Base-by-base conservation (phyloP, 192 early-diverging fungal genomes). In the Podila verticillata region DNA sequence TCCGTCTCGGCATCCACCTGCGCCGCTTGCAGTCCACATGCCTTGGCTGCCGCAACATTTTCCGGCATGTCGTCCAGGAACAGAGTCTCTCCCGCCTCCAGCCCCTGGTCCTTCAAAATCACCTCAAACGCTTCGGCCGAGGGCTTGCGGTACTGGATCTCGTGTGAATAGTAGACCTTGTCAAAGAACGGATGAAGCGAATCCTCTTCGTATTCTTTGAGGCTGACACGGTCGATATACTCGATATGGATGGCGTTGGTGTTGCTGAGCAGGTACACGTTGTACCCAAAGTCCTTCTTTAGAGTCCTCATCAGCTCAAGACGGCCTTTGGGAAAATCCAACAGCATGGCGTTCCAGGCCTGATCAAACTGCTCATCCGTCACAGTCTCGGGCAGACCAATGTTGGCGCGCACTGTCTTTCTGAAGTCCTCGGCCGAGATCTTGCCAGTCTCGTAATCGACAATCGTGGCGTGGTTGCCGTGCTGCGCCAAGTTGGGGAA, bases 231-330 rank as follows among this genome's bases (percentile, higher is more conserved):
- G 60, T 80, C 66, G 8, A 80, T 29, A 47, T 72, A 65, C 30
- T 80, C 77, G 15, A 80, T 72, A 29, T 80, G 77, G 31, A 80
- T 80, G 32, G 70, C 65, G 20, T 80, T 80, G 20, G 77, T 80
- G 57, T 80, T 80, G 61, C 77, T 80, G 65, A 80, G 29, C 9
- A 80, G 31, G 29, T 60, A 80, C 6, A 80, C 77, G 7, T 72
- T 80, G 61, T 80, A 80, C 1, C 66, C 77, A 44, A 57, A 72
- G 19, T 80, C 77, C 12, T 68, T 72, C 51, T 63, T 62, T 28
- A 80, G 77, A 1, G 60, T 64, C 30, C 70, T 29, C 65, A 80
- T 70, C 22, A 80, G 39, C 59, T 80, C 77, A 13, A 80, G 66
- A 2, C 77, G 77, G 24, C 62, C 77, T 34, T 72, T 48, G 15